Evolutionary conservation across 2,329 filamentous ascomycete species (phyloP), one percentile per base, ranked within the genome.

Genomic region (Colletotrichum aenigma): DNA sequence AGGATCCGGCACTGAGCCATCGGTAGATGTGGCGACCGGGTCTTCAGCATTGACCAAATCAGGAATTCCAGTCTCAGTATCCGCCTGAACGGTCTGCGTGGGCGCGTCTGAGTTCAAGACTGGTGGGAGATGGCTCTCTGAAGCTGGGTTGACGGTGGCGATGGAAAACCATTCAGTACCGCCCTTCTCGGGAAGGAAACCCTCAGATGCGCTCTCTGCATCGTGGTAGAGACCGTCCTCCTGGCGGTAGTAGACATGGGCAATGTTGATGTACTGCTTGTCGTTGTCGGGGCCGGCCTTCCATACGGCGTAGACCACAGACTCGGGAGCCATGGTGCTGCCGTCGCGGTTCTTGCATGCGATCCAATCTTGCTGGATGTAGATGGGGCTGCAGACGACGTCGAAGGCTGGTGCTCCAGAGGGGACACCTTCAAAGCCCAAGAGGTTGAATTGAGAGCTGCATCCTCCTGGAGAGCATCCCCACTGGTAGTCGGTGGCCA

Each of bases 381-480:
- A 79, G 43, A 81, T 68, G 34, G 79, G 77, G 60, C 78, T 76
- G 78, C 81, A 82, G 18, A 66, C 10, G 18, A 80, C 81, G 32
- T 78, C 66, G 78, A 82, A 82, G 28, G 71, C 79, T 3, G 81
- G 81, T 4, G 80, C 80, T 9, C 68, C 77, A 15, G 43, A 5
- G 5, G 74, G 62, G 78, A 81, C 81, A 52, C 71, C 78, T 13
- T 77, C 79, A 0, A 74, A 60, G 12, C 78, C 79, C 56, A 60
- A 71, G 56, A 82, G 71, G 65, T 79, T 78, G 75, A 81, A 82
- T 13, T 28, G 55, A 1, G 79, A 70, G 55, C 68, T 74, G 78
- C 81, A 82, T 36, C 78, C 78, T 21, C 79, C 79, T 1, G 80
- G 79, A 3, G 78, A 78, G 76, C 81, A 82, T 48, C 77, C 78